These are phyloP conservation scores for Fusarium graminum DNA, from an alignment of 2,329 filamentous ascomycete genomes.

Conservation along the genomic window DNA sequence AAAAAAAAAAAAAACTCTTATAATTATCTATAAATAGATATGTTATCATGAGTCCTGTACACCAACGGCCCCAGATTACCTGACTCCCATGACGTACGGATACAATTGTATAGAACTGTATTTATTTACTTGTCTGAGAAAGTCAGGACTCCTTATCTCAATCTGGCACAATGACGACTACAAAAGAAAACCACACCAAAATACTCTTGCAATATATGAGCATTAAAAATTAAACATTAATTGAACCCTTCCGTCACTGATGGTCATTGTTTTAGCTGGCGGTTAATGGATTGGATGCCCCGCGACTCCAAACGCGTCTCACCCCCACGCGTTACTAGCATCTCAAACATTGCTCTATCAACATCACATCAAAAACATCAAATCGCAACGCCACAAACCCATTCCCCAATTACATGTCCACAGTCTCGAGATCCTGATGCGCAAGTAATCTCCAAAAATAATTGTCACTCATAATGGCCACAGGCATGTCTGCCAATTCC, in stretches of 20 bases:
- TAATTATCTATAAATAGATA: no score
- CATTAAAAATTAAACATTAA: not conserved
- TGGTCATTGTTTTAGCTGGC: not conserved
- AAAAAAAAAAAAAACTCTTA: no score
- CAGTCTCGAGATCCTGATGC: constrained; percentile 14
- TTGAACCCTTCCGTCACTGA: not conserved
- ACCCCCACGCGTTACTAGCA: constrained; percentile 42
- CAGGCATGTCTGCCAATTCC: constrained; percentile 46
- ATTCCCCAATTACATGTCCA: not conserved
- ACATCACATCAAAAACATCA: constrained; percentile 26
- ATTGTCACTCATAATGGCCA: constrained; percentile 51
- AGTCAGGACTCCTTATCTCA: not conserved
- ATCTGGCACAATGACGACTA: no score
- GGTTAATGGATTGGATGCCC: constrained; percentile 38
- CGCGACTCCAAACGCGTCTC: constrained; percentile 46
- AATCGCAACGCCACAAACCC: constrained; percentile 7
- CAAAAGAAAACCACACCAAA: no score
- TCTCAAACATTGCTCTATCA: constrained; percentile 44
- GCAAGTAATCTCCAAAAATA: not conserved
- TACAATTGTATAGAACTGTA: not conserved
- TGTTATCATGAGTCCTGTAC: no score
- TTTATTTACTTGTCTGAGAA: not conserved
- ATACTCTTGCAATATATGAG: no score
- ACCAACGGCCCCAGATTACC: no score
- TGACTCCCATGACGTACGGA: no score